These are phyloP conservation scores for Saturnispora ahearnii DNA, from an alignment of 805 yeast species.

Conservation along the genomic window DNA sequence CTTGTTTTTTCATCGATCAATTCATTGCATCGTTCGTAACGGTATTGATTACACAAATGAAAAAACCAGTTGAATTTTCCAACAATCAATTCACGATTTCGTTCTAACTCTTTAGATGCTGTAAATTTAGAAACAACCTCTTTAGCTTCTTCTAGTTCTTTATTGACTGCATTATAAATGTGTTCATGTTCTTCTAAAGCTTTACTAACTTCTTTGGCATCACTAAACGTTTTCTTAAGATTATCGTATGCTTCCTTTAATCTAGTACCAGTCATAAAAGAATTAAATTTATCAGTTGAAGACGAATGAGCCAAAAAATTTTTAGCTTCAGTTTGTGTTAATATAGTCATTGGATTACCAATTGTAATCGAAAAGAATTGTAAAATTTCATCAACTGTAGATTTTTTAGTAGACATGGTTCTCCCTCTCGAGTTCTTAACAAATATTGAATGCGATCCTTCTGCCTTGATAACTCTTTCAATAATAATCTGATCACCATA, in stretches of 20 bases:
- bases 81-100: constrained; percentile 31
- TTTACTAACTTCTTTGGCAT: constrained; percentile 33
- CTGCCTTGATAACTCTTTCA: constrained; percentile 54
- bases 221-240: constrained; percentile 33
- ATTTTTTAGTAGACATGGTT: constrained; percentile 50
- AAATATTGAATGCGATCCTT: constrained; percentile 44
- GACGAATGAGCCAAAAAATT: constrained; percentile 75
- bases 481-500: constrained; percentile 65
- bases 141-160: constrained; percentile 35
- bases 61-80: constrained; percentile 42
- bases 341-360: constrained; percentile 83
- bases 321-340: constrained; percentile 91
- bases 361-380: constrained; percentile 68
- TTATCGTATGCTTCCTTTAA: constrained; percentile 57
- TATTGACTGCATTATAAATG: constrained; percentile 26
- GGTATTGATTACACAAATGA: constrained; percentile 1
- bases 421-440: constrained; percentile 45
- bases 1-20: constrained; percentile 1
- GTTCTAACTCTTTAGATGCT: constrained; percentile 33
- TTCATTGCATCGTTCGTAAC: constrained; percentile 2
- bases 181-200: constrained; percentile 30
- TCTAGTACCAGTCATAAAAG: constrained; percentile 74
- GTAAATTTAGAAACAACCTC: constrained; percentile 31
- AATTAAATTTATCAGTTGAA: constrained; percentile 60
- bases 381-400: constrained; percentile 58